phyloP scores from a whole-genome alignment of 768 basidiomycete species.

The Boletus sensibilis region DNA sequence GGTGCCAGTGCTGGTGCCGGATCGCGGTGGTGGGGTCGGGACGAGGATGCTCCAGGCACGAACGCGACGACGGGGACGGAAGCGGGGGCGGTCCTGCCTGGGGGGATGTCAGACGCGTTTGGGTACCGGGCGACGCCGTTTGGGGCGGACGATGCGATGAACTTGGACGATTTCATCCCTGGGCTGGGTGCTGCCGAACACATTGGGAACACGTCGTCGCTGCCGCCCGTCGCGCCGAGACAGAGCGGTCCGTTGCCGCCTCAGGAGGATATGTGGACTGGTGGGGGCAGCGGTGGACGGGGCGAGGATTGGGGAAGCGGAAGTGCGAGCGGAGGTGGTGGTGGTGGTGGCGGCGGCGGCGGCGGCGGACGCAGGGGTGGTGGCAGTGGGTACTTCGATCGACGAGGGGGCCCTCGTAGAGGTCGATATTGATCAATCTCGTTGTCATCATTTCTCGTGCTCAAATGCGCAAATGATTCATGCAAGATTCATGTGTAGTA shows the following conservation, averaged over 20 bases:
- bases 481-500: conserved; percentile 9
- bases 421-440: conserved; percentile 28
- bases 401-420: conserved; percentile 25
- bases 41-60: conserved; percentile 37
- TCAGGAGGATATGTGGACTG: conserved; percentile 53
- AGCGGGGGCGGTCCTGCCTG: conserved; percentile 17
- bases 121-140: conserved; percentile 27
- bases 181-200: conserved; percentile 50
- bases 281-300: conserved; percentile 30
- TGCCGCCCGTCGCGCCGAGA: conserved; percentile 33
- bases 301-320: conserved; percentile 40
- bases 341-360: conserved; percentile 16
- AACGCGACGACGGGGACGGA: background rate
- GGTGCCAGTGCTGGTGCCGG: background rate
- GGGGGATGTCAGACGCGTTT: conserved; percentile 19
- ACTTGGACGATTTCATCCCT: conserved; percentile 62
- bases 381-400: conserved; percentile 35
- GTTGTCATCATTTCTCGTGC: background rate
- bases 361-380: conserved; percentile 22
- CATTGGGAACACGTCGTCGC: conserved; percentile 9
- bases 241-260: conserved; percentile 40
- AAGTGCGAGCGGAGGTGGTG: conserved; percentile 35
- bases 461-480: background rate
- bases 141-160: conserved; percentile 28
- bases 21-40: conserved; percentile 45